phyloP scores from a whole-genome alignment of 2,329 filamentous ascomycete species.

The Meredithiella fracta region DNA sequence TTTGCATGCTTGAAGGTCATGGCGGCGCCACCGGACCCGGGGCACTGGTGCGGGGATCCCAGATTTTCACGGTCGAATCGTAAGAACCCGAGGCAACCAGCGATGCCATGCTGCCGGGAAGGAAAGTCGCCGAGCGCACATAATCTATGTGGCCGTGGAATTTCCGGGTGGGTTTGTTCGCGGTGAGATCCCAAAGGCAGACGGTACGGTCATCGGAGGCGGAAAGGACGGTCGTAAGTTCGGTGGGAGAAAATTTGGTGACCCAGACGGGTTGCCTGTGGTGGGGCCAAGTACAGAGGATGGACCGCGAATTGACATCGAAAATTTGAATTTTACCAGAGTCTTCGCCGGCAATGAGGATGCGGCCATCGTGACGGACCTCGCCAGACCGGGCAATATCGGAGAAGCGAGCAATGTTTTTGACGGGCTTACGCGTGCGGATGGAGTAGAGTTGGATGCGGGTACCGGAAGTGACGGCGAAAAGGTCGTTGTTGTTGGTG shows the following conservation, averaged over 20 bases:
- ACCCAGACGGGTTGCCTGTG: constrained; percentile 91
- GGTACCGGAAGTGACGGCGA: constrained; percentile 87
- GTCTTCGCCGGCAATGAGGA: constrained; percentile 83
- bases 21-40: constrained; percentile 39
- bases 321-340: constrained; percentile 89
- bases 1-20: constrained; percentile 94
- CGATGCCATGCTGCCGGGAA: constrained; percentile 57
- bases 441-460: constrained; percentile 88
- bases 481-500: constrained; percentile 46
- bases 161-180: constrained; percentile 55
- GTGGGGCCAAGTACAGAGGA: constrained; percentile 86
- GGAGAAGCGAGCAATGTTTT: constrained; percentile 87
- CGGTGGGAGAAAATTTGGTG: constrained; percentile 78
- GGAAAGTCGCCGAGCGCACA: constrained; percentile 71
- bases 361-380: constrained; percentile 71
- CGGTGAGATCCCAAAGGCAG: constrained; percentile 82
- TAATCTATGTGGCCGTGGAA: constrained; percentile 87
- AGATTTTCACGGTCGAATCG: constrained; percentile 81
- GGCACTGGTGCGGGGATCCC: constrained; percentile 63
- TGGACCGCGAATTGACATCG: constrained; percentile 72
- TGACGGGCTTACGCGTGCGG: constrained; percentile 76
- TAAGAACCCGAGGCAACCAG: constrained; percentile 84
- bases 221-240: constrained; percentile 73
- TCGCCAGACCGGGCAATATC: constrained; percentile 82
- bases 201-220: constrained; percentile 88